Conservation (phyloP, 805 yeast species). For the Hanseniaspora lachancei region DNA sequence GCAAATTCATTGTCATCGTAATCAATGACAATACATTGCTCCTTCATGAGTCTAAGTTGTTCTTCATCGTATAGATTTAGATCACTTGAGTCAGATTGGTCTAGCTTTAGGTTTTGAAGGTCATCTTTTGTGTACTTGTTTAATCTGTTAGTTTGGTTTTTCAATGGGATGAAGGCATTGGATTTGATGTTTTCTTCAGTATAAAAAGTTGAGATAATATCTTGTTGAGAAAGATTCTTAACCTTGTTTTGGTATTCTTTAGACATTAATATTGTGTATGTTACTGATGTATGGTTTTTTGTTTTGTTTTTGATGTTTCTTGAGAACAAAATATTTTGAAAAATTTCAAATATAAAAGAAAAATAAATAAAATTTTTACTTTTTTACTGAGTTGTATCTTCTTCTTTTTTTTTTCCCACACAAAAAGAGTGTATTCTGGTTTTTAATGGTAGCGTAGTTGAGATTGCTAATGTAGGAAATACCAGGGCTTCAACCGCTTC, state of each 20-base stretch:
- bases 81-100: conserved; percentile 26
- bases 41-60: conserved; percentile 91
- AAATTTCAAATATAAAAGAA: no score
- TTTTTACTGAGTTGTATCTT: no score
- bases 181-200: conserved; percentile 40
- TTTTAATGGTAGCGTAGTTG: no score
- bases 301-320: neutral
- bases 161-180: conserved; percentile 56
- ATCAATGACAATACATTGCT: conserved; percentile 86
- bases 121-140: conserved; percentile 37
- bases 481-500: no score
- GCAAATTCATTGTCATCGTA: conserved; percentile 79
- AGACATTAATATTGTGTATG: neutral
- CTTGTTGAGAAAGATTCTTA: conserved; percentile 1
- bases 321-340: no score
- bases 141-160: conserved; percentile 31
- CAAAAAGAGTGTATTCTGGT: no score
- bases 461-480: no score
- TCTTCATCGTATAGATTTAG: conserved; percentile 84
- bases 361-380: no score
- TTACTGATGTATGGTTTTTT: neutral
- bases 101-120: conserved; percentile 11
- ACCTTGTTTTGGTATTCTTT: conserved; percentile 8
- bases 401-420: no score
- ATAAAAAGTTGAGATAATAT: conserved; percentile 31